These are phyloP conservation scores for Tuber umbilicatum DNA, from an alignment of 495 filamentous ascomycete species.

Conservation along the genomic window DNA sequence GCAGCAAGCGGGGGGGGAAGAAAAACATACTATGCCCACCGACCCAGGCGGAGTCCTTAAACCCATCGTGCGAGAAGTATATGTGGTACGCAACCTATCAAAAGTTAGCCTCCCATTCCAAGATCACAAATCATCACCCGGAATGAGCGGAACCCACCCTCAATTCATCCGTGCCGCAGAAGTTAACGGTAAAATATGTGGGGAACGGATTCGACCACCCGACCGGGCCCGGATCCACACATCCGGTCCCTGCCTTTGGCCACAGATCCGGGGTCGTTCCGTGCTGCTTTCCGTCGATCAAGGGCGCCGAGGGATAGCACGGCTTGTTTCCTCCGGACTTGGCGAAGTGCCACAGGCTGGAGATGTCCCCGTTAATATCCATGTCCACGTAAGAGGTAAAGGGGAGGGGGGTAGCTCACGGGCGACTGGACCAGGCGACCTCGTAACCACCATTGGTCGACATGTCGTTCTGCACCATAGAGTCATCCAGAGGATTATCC, in stretches of 20 bases:
- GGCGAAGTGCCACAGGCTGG: conserved; percentile 36
- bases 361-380: not conserved
- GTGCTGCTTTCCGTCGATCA: conserved; percentile 34
- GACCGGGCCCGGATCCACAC: conserved; percentile 28
- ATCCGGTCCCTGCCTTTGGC: conserved; percentile 27
- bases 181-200: conserved; percentile 36
- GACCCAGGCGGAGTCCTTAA: conserved; percentile 17
- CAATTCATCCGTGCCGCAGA: conserved; percentile 25
- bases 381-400: not conserved
- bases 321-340: conserved; percentile 12
- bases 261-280: conserved; percentile 27
- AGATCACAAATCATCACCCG: not conserved
- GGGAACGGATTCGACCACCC: conserved; percentile 28
- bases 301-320: conserved; percentile 31
- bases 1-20: not conserved
- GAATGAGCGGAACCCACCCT: conserved; percentile 14
- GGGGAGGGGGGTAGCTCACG: conserved; percentile 15
- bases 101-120: not conserved
- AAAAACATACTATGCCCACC: conserved; percentile 29
- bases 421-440: conserved; percentile 34
- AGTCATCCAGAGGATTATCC: conserved; percentile 29
- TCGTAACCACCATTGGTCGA: conserved; percentile 28
- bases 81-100: conserved; percentile 22
- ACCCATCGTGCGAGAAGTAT: conserved; percentile 36
- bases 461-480: conserved; percentile 26